These are phyloP conservation scores for Phanerochaete sordida DNA, from an alignment of 768 basidiomycete species.

Conservation along the genomic window DNA sequence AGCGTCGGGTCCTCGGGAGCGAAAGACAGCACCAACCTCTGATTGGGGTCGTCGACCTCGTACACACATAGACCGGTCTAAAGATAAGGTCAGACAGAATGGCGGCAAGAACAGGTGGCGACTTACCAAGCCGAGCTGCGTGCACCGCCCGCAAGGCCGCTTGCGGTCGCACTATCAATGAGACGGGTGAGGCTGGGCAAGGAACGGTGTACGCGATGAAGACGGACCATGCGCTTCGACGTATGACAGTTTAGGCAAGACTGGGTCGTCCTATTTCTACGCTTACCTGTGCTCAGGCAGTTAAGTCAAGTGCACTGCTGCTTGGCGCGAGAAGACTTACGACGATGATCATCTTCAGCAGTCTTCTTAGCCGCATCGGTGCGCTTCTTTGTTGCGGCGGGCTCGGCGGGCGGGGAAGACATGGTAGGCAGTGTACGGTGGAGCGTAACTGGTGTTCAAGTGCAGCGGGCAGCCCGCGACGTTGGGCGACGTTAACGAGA, in stretches of 20 bases:
- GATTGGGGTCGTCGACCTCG: constrained; percentile 73
- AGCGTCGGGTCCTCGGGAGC: not conserved
- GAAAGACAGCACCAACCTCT: constrained; percentile 38
- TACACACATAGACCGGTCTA: constrained; percentile 83
- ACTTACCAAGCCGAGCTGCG: constrained; percentile 36
- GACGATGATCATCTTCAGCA: constrained; percentile 49
- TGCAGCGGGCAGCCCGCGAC: not conserved
- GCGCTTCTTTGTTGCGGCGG: constrained; percentile 23
- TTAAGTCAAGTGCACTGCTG: constrained; percentile 5
- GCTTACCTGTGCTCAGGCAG: constrained; percentile 23
- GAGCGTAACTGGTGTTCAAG: not conserved
- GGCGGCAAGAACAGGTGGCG: not conserved
- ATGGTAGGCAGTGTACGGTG: constrained; percentile 15
- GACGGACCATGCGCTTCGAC: constrained; percentile 65
- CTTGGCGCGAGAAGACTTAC: constrained; percentile 12
- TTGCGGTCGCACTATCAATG: constrained; percentile 43
- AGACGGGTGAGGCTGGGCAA: not conserved
- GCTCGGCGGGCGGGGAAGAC: constrained; percentile 17
- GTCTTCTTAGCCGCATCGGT: constrained; percentile 25
- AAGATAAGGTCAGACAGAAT: not conserved
- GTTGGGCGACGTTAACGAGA: not conserved
- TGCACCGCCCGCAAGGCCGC: constrained; percentile 45
- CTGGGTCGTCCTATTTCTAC: constrained; percentile 70
- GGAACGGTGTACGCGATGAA: not conserved
- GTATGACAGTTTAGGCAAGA: constrained; percentile 73